Base-by-base conservation (phyloP, 768 basidiomycete species). In the Russula compacta region DNA sequence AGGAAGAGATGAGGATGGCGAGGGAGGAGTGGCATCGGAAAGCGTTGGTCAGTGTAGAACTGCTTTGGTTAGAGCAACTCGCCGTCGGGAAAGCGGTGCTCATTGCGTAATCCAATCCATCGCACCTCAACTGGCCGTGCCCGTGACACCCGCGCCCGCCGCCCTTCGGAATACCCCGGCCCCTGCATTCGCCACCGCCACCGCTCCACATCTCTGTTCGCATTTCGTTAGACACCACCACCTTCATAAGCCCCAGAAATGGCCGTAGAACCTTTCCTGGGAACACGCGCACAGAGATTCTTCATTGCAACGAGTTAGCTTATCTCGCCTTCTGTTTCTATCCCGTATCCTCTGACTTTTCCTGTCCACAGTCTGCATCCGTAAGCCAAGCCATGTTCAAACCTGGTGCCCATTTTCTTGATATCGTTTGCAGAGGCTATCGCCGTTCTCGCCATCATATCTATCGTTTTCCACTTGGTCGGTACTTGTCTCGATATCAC, bases 381-480 rank as follows among this genome's bases (percentile, higher is more conserved):
- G 58, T 59, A 51, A 52, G 58, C 12, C 14, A n/a, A 44, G 14
- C 24, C 9, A 17, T 32, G 35, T 29, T 19, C 35, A 17, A 33
- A n/a, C 14, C 19, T 32, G 59, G 29, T 19, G 12, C 42, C 8
- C 19, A 14, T 42, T 12, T 15, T 17, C 12, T 32, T 63, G 12
- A 49, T 38, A 29, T 59, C 53, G 36, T 47, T 46, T 67, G 49
- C 70, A 92, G 89, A 92, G 76, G 89, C 86, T 1, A 73, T 87
- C 50, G 77, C 85, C 8, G 88, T 93, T 38, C 75, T 92, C 51
- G 78, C 80, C 10, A 84, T 92, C 84, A 84, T 92, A 57, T 85
- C 73, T 42, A 78, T 87, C 39, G 83, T 83, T 15, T 92, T 90
- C 68, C 76, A 79, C 65, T 74, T 81, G 68, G 90, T 85, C 64